Evolutionary conservation across 345 rosid genomes (phyloP).

Genomic region (Streptanthus diversifolius): DNA sequence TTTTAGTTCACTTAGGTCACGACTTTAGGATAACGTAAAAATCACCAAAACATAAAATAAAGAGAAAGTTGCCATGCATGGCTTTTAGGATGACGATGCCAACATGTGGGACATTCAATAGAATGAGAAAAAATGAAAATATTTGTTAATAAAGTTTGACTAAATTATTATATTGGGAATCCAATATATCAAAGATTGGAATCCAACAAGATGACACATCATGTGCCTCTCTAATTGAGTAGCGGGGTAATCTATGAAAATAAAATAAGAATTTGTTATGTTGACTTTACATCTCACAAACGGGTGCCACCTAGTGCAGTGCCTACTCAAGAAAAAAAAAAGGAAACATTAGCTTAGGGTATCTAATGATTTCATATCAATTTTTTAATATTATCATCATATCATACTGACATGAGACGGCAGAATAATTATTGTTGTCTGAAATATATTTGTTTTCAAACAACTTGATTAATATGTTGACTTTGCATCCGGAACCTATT

Average conservation of each 20-base stretch:
- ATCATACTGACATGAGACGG: not conserved
- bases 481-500: slow-evolving; percentile 2
- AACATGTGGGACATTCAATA: slow-evolving; percentile 4
- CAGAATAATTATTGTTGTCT: not conserved
- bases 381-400: not conserved
- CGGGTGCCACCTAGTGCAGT: too few relatives aligned
- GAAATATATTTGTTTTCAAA: not conserved
- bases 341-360: too few relatives aligned
- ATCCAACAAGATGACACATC: slow-evolving; percentile 37
- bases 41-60: not conserved
- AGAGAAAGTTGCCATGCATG: slow-evolving; percentile 19
- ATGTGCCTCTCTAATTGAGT: slow-evolving; percentile 28
- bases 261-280: not conserved
- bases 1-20: not conserved
- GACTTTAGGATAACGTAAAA: not conserved
- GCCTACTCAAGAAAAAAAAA: too few relatives aligned
- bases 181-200: slow-evolving; percentile 8
- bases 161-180: slow-evolving; percentile 14
- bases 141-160: slow-evolving; percentile 22
- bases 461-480: slow-evolving; percentile 15
- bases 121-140: not conserved
- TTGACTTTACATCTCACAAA: slow-evolving; percentile 1
- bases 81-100: slow-evolving; percentile 31
- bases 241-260: slow-evolving; percentile 27
- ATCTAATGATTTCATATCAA: too few relatives aligned